These are phyloP conservation scores for Neophaeococcomyces mojaviensis DNA, from an alignment of 2,329 filamentous ascomycete genomes.

Conservation along the genomic window DNA sequence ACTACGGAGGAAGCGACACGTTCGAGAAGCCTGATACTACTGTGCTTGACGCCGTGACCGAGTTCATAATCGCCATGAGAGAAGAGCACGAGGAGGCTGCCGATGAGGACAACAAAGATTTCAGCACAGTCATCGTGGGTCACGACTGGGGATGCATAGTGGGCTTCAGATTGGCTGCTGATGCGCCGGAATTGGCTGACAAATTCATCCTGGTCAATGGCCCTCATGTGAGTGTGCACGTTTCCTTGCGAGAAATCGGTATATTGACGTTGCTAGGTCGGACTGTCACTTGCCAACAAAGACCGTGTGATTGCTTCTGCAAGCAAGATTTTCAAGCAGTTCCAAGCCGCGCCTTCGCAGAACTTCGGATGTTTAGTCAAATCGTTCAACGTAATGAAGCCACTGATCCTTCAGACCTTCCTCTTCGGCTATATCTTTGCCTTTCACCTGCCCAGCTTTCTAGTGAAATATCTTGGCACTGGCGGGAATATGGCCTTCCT, in stretches of 20 bases:
- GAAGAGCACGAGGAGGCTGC: slow-evolving; percentile 36
- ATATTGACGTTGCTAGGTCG: slow-evolving; percentile 28
- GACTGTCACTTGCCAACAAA: slow-evolving; percentile 37
- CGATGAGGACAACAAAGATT: slow-evolving; percentile 35
- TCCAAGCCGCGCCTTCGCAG: slow-evolving; percentile 35
- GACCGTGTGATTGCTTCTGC: slow-evolving; percentile 35
- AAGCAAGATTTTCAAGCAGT: slow-evolving; percentile 45
- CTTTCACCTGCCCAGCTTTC: slow-evolving; percentile 42
- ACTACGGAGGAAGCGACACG: slow-evolving; percentile 51
- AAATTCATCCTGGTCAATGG: slow-evolving; percentile 49
- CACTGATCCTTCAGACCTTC: slow-evolving; percentile 41
- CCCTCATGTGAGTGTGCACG: slow-evolving; percentile 40
- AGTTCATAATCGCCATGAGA: slow-evolving; percentile 47
- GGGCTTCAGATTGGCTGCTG: slow-evolving; percentile 49
- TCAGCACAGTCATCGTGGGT: slow-evolving; percentile 36
- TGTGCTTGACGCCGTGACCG: slow-evolving; percentile 46
- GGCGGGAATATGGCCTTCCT: slow-evolving; percentile 46
- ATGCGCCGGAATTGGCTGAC: slow-evolving; percentile 49
- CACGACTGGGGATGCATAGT: slow-evolving; percentile 52
- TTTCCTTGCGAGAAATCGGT: neutral
- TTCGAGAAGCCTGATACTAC: slow-evolving; percentile 43
- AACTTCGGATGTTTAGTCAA: slow-evolving; percentile 40
- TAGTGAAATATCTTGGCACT: slow-evolving; percentile 38
- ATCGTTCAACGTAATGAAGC: slow-evolving; percentile 36
- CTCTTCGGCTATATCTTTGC: slow-evolving; percentile 50